These are phyloP conservation scores for Annulohypoxylon truncatum DNA, from an alignment of 2,329 filamentous ascomycete genomes.

Conservation along the genomic window DNA sequence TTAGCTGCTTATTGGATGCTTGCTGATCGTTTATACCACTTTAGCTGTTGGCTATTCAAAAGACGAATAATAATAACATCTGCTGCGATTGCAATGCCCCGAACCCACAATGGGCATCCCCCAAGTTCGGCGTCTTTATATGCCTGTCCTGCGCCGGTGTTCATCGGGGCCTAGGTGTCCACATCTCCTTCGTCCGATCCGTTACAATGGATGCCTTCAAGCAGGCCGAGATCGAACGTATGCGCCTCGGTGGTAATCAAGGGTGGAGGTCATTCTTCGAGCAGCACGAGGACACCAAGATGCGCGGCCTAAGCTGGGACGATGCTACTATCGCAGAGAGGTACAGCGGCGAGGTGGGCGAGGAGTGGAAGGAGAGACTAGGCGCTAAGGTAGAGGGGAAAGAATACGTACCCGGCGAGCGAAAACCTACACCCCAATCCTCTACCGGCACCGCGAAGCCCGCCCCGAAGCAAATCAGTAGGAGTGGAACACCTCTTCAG, in stretches of 20 bases:
- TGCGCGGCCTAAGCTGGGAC: constrained; percentile 79
- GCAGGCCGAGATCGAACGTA: constrained; percentile 87
- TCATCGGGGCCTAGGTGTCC: constrained; percentile 93
- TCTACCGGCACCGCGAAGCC: constrained; percentile 51
- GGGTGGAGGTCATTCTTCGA: constrained; percentile 91
- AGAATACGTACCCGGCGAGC: constrained; percentile 83
- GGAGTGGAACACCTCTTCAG: constrained; percentile 55
- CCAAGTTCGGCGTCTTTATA: constrained; percentile 99
- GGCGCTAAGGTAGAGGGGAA: constrained; percentile 87
- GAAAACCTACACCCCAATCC: constrained; percentile 58
- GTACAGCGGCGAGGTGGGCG: constrained; percentile 89
- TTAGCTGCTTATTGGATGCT: constrained; percentile 13
- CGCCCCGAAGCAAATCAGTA: constrained; percentile 49
- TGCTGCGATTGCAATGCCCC: constrained; percentile 97
- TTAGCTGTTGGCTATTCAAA: constrained; percentile 90
- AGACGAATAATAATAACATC: constrained; percentile 85
- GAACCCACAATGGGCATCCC: constrained; percentile 96
- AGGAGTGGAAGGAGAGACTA: constrained; percentile 94
- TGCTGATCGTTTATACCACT: constrained; percentile 27
- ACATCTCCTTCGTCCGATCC: constrained; percentile 97
- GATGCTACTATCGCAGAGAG: constrained; percentile 90
- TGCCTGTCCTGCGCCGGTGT: constrained; percentile 95
- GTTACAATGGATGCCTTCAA: constrained; percentile 99
- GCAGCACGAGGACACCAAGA: constrained; percentile 72
- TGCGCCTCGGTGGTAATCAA: constrained; percentile 92